phyloP scores from a whole-genome alignment of 2,329 filamentous ascomycete species.

The Beauveria sp. region DNA sequence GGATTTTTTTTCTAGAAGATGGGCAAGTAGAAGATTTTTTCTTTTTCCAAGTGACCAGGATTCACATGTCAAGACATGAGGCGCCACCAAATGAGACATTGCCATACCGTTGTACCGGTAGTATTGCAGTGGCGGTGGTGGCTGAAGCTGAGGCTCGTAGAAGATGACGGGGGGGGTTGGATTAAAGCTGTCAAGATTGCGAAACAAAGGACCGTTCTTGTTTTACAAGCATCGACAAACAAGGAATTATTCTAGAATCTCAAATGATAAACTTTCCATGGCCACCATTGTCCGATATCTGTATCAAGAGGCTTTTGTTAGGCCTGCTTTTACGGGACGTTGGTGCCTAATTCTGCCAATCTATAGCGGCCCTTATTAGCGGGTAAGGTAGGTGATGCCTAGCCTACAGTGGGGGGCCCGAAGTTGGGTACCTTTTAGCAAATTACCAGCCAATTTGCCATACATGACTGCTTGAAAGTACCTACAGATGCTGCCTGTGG shows the following conservation, averaged over 20 bases:
- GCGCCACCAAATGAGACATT: slow-evolving; percentile 1
- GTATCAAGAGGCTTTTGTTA: neutral
- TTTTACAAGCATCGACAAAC: neutral
- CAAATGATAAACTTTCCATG: neutral
- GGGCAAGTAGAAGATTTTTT: neutral
- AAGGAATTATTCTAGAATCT: neutral
- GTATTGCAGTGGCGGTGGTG: slow-evolving; percentile 4
- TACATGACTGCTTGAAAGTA: too few relatives aligned
- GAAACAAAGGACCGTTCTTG: neutral
- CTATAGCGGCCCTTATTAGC: neutral
- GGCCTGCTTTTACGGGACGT: too few relatives aligned
- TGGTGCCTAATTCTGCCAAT: neutral
- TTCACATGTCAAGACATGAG: neutral
- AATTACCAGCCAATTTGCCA: too few relatives aligned
- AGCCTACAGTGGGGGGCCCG: too few relatives aligned
- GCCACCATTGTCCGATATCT: neutral
- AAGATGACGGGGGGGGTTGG: too few relatives aligned
- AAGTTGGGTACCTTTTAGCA: too few relatives aligned
- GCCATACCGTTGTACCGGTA: neutral
- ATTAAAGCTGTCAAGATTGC: too few relatives aligned
- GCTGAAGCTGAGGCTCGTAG: neutral
- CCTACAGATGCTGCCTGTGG: too few relatives aligned
- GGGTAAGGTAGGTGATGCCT: too few relatives aligned
- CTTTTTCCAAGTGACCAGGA: neutral
- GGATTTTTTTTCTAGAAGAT: too few relatives aligned